Base-by-base conservation (phyloP, 768 basidiomycete species). In the Boletus vermiculosoides region DNA sequence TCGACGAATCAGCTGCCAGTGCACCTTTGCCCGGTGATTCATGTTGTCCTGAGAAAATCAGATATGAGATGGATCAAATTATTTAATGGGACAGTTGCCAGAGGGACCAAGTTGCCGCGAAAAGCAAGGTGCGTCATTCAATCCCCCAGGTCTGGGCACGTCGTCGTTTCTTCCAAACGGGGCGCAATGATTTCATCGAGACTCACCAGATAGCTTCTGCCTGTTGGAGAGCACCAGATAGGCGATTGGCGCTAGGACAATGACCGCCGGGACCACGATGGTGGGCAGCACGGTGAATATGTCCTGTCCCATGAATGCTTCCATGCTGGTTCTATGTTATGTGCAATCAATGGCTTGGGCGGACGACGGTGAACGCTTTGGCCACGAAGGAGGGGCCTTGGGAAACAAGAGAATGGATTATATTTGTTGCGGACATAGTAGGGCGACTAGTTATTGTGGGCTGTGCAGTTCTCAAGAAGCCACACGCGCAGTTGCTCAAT, bases 181-280 rank as follows among this genome's bases (percentile, higher is more conserved):
- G 25, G 54, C 45, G 20, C 12, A 15, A 49, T 13, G 10, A 37
- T 44, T 36, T 23, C 47, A 30, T 52, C 4, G 23, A n/a, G 7
- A 67, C 67, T 37, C 50, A 69, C 68, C 51, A n/a, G 45, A 37
- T 15, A 28, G 34, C 13, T 45, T 57, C n/a, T 34, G 28, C 16
- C 31, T 57, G 1, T 55, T 56, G 22, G 45, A 49, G 18, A 61
- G 18, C 11, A 56, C 13, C 41, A 72, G 30, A 45, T 65, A 72
- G 37, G 56, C 50, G 25, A 66, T 20, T 0, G 66, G 56, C 1
- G 31, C 61, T 1, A 70, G 45, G 20, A 64, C 42, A 1, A 58
- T 2, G 30, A 58, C 12, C 20, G 52, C 36, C 5, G 59, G 49
- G 28, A 62, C 48, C 51, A 66, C 42, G 23, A 58, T 33, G 39